These are phyloP conservation scores for Carpinus fangiana DNA, from an alignment of 306 rosid genomes.

Conservation along the genomic window DNA sequence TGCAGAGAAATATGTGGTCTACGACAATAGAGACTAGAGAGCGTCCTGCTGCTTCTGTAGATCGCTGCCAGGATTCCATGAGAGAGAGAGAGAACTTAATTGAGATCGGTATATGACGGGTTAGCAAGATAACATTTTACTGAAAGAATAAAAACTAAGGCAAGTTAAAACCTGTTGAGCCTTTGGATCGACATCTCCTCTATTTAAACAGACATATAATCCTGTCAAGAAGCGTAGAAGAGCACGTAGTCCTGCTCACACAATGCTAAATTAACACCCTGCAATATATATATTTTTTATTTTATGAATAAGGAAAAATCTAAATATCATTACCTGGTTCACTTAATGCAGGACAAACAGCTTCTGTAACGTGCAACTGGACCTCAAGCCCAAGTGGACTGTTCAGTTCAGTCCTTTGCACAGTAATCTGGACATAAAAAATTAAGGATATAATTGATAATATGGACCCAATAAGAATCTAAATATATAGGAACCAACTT, in stretches of 20 bases:
- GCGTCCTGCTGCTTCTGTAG: constrained; percentile 83
- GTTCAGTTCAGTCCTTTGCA: constrained; percentile 84
- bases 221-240: constrained; percentile 90
- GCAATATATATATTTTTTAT: constrained; percentile 19
- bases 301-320: constrained; percentile 10
- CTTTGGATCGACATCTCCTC: constrained; percentile 80
- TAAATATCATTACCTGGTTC: constrained; percentile 65
- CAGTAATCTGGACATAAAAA: constrained; percentile 62
- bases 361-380: constrained; percentile 82
- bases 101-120: constrained; percentile 15
- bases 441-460: constrained; percentile 31
- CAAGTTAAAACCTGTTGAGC: constrained; percentile 58
- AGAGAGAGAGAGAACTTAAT: constrained; percentile 20
- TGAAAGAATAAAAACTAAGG: constrained; percentile 29
- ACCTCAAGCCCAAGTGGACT: constrained; percentile 96
- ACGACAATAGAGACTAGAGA: constrained; percentile 81
- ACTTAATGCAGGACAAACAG: constrained; percentile 88
- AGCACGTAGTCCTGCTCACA: constrained; percentile 81
- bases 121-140: constrained; percentile 16
- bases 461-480: constrained; percentile 19
- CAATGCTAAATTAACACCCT: constrained; percentile 21
- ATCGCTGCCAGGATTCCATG: constrained; percentile 56
- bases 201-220: constrained; percentile 78
- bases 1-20: constrained; percentile 91
- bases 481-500: constrained; percentile 17